Conservation (phyloP, 164 flowering plant species). For the Stephania cephalantha region DNA sequence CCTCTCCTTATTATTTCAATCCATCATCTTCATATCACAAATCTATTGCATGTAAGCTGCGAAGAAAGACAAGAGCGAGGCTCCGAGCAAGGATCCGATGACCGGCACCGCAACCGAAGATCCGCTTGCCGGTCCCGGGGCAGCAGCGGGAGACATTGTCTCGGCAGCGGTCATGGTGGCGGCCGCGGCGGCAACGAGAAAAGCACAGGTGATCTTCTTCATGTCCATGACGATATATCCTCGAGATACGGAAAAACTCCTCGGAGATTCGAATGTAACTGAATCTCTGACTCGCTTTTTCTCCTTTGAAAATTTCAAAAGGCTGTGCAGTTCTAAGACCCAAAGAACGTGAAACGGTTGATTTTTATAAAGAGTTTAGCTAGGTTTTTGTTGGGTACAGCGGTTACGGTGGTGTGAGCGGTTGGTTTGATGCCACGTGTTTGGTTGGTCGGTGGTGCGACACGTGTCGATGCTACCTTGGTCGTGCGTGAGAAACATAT, state of each 20-base stretch:
- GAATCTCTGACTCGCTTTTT: neutral
- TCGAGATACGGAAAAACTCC: neutral
- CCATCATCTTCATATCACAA: neutral
- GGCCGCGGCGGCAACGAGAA: conserved; percentile 44
- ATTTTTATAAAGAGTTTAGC: neutral
- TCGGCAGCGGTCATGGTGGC: conserved; percentile 21
- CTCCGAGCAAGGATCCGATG: conserved; percentile 29
- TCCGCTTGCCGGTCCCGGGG: conserved; percentile 18
- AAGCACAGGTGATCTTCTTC: conserved; percentile 48
- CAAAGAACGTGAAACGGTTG: neutral
- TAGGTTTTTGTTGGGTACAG: neutral
- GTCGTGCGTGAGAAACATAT: neutral
- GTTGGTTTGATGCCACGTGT: neutral
- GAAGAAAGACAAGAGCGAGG: conserved; percentile 32
- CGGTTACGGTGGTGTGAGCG: neutral
- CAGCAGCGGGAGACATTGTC: conserved; percentile 8
- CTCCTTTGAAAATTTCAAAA: neutral
- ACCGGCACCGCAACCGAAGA: conserved; percentile 18
- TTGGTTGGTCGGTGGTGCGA: neutral
- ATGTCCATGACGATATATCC: conserved; percentile 33
- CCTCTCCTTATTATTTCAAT: neutral
- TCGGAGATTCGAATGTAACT: conserved; percentile 6
- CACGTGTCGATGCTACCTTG: neutral
- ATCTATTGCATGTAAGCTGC: conserved; percentile 27
- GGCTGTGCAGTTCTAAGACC: neutral